A percentile compares a stretch with the other conserved stretches of the same genome.
These are phyloP conservation scores for Fusarium papillatum DNA, from an alignment of 2,329 filamentous ascomycete species.

Conservation along the genomic window DNA sequence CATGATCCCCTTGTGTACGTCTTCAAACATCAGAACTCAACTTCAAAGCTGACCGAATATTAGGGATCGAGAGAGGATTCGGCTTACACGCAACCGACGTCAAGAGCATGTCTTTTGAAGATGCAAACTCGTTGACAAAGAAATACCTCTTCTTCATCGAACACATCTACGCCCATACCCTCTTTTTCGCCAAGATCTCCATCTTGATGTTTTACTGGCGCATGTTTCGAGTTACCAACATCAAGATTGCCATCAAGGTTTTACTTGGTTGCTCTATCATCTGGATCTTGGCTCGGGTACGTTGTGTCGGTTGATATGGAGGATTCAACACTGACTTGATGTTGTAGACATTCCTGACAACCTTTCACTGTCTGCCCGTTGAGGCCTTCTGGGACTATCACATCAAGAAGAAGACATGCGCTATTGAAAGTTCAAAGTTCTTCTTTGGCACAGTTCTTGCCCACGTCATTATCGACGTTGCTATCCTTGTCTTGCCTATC, in stretches of 20 bases:
- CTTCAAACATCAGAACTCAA: neutral
- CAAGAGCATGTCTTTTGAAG: constrained; percentile 2
- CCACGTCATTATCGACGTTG: constrained; percentile 49
- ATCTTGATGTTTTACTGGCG: constrained; percentile 50
- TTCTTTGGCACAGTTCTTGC: constrained; percentile 49
- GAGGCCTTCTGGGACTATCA: constrained; percentile 50
- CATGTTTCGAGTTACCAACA: constrained; percentile 45
- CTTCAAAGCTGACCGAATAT: constrained; percentile 1
- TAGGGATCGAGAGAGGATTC: constrained; percentile 35
- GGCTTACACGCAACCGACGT: constrained; percentile 32
- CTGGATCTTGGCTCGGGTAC: constrained; percentile 44
- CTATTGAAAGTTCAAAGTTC: constrained; percentile 46
- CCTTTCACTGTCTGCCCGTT: constrained; percentile 51
- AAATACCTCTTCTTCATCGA: constrained; percentile 42
- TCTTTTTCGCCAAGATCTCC: constrained; percentile 47
- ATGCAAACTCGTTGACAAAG: constrained; percentile 27
- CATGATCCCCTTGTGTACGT: constrained; percentile 33
- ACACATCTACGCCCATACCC: constrained; percentile 45
- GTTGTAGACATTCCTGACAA: constrained; percentile 46
- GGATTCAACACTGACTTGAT: neutral
- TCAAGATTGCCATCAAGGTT: constrained; percentile 40
- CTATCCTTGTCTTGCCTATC: constrained; percentile 47
- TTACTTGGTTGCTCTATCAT: constrained; percentile 41
- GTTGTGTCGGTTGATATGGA: neutral
- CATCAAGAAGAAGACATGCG: constrained; percentile 43